Conservation (phyloP, 2,329 filamentous ascomycete species). For the Helotiales sp. region DNA sequence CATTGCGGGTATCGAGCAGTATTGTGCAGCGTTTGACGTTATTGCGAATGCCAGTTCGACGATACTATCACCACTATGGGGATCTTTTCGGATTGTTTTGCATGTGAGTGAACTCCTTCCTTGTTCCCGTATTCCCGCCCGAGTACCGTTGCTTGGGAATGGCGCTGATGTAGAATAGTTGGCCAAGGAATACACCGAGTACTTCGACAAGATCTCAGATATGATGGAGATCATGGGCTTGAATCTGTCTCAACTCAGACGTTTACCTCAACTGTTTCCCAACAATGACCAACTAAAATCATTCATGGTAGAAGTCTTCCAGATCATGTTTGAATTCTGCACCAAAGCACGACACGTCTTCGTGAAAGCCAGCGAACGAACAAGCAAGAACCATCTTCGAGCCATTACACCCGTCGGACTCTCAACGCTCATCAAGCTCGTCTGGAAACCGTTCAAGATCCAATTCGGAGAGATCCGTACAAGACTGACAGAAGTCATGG, state of each 20-base stretch:
- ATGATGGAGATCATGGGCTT: constrained; percentile 14
- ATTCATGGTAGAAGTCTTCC: constrained; percentile 14
- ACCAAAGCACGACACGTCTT: constrained; percentile 5
- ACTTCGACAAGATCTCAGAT: constrained; percentile 12
- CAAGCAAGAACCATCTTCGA: constrained; percentile 8
- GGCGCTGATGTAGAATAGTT: not conserved
- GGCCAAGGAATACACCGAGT: constrained; percentile 2
- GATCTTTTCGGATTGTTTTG: constrained; percentile 1
- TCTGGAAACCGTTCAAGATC: constrained; percentile 11
- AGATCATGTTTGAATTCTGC: constrained; percentile 11
- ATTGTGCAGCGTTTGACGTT: constrained; percentile 2
- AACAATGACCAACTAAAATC: constrained; percentile 4
- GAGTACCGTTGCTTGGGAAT: too few relatives aligned
- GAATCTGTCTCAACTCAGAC: constrained; percentile 3
- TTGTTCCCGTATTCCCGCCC: too few relatives aligned
- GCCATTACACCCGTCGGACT: constrained; percentile 3
- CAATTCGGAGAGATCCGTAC: constrained; percentile 10
- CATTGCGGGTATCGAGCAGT: constrained; percentile 12
- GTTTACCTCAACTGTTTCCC: constrained; percentile 1
- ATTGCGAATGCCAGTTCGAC: constrained; percentile 9
- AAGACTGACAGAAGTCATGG: constrained; percentile 1
- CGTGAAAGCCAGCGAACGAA: constrained; percentile 5
- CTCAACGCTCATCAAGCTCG: constrained; percentile 8
- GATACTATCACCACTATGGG: constrained; percentile 12
- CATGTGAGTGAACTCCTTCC: not conserved